phyloP scores from a whole-genome alignment of 139 green algal species.

The Micractinium sp. region DNA sequence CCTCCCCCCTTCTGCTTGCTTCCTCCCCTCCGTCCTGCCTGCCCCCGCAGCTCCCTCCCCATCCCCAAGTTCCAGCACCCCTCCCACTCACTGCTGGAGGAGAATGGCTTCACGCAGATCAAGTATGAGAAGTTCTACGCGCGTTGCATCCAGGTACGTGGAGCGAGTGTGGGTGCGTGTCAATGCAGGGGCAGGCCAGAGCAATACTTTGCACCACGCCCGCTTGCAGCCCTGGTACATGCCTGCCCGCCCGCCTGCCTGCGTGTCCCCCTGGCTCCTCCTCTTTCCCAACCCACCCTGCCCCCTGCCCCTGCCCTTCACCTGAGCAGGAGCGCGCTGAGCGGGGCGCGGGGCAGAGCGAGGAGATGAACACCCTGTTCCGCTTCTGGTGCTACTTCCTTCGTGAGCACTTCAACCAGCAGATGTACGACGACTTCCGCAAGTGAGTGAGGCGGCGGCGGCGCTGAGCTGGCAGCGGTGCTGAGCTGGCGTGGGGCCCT shows the following conservation, averaged over 20 bases:
- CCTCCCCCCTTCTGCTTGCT: neutral
- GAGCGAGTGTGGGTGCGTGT: neutral
- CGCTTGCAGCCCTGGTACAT: neutral
- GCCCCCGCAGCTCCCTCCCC: slow-evolving; percentile 49
- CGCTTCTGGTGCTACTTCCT: slow-evolving; percentile 99
- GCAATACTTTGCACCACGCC: neutral
- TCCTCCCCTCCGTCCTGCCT: neutral
- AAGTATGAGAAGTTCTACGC: slow-evolving; percentile 90
- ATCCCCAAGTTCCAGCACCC: slow-evolving; percentile 92
- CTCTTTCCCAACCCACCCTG: neutral
- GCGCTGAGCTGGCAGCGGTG: neutral
- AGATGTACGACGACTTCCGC: slow-evolving; percentile 92
- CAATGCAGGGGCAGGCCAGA: neutral
- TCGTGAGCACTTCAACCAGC: slow-evolving; percentile 90
- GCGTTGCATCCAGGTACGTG: slow-evolving; percentile 72
- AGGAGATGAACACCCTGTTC: slow-evolving; percentile 99
- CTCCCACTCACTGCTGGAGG: slow-evolving; percentile 89
- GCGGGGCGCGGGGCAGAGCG: slow-evolving; percentile 65
- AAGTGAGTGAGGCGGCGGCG: slow-evolving; percentile 38
- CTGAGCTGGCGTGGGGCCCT: no score
- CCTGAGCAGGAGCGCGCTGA: slow-evolving; percentile 73
- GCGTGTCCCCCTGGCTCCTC: neutral
- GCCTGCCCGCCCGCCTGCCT: neutral
- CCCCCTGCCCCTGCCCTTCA: neutral
- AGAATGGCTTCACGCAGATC: slow-evolving; percentile 94